Evolutionary conservation across 192 early-diverging fungal species (phyloP).

Genomic region (Kickxella alabastrina): DNA sequence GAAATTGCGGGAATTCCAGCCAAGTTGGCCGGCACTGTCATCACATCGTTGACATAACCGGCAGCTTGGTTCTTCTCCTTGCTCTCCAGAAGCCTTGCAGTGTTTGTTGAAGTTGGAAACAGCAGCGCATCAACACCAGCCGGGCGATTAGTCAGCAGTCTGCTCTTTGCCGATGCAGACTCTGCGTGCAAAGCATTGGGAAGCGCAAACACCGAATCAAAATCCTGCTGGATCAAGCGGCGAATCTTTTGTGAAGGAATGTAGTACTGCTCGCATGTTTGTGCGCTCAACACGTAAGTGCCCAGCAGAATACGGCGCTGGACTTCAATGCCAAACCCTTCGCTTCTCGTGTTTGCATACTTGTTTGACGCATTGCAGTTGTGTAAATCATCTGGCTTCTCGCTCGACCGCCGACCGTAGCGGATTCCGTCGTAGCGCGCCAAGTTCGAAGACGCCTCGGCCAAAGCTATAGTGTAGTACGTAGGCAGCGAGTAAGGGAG

Average conservation of each 20-base stretch:
- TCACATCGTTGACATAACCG: slow-evolving; percentile 80
- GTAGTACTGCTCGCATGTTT: slow-evolving; percentile 66
- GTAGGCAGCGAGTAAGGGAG: slow-evolving; percentile 69
- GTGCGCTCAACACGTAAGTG: slow-evolving; percentile 76
- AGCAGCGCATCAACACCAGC: slow-evolving; percentile 67
- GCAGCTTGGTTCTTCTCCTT: slow-evolving; percentile 39
- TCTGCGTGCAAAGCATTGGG: slow-evolving; percentile 55
- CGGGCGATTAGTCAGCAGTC: background rate
- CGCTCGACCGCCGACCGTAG: slow-evolving; percentile 58
- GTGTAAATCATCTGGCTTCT: background rate
- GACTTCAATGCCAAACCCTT: slow-evolving; percentile 79
- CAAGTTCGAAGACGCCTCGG: slow-evolving; percentile 90
- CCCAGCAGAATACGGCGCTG: slow-evolving; percentile 81
- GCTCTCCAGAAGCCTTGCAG: slow-evolving; percentile 60
- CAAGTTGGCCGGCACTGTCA: slow-evolving; percentile 85
- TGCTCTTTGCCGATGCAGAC: background rate
- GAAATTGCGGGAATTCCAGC: slow-evolving; percentile 77
- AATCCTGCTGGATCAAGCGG: slow-evolving; percentile 71
- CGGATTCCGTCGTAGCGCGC: slow-evolving; percentile 83
- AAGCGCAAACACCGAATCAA: slow-evolving; percentile 65
- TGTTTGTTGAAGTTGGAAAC: slow-evolving; percentile 72
- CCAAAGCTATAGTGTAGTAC: slow-evolving; percentile 84
- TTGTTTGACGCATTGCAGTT: slow-evolving; percentile 26
- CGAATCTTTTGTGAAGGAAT: slow-evolving; percentile 80
- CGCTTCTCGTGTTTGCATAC: slow-evolving; percentile 60